A percentile compares a stretch with the other conserved stretches of the same genome.
These are phyloP conservation scores for Trichophyton equinum DNA, from an alignment of 2,329 filamentous ascomycete genomes.

Conservation along the genomic window DNA sequence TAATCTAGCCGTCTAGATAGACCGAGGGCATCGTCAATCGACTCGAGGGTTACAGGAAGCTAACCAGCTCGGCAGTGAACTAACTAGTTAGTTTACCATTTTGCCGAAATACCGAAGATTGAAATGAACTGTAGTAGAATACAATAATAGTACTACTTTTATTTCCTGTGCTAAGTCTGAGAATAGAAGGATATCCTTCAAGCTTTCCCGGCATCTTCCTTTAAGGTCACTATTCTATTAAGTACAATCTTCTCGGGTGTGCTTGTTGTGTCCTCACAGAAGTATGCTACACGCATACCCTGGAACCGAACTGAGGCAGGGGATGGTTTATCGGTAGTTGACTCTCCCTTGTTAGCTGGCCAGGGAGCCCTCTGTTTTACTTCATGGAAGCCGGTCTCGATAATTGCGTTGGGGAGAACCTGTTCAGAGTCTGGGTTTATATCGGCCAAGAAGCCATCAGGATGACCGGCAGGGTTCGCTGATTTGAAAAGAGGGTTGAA, in stretches of 20 bases:
- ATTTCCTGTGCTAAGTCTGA: background rate
- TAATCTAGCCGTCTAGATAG: too few species aligned
- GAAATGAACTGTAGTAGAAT: background rate
- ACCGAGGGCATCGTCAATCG: too few species aligned
- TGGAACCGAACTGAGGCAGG: conserved; percentile 78
- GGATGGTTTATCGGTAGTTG: conserved; percentile 29
- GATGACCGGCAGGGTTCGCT: conserved; percentile 63
- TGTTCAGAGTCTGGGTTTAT: conserved; percentile 75
- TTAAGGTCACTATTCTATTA: conserved; percentile 83
- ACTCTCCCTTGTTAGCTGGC: conserved; percentile 40
- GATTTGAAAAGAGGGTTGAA: conserved; percentile 79
- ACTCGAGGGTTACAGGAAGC: too few species aligned
- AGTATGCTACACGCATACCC: conserved; percentile 78
- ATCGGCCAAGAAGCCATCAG: conserved; percentile 70
- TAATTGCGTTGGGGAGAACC: conserved; percentile 62
- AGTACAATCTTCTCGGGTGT: conserved; percentile 69
- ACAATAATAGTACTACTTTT: background rate
- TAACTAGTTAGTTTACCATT: too few species aligned
- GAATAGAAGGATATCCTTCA: background rate
- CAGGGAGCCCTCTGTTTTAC: conserved; percentile 62
- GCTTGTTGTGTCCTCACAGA: conserved; percentile 64
- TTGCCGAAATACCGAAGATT: too few species aligned
- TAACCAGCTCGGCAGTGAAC: too few species aligned
- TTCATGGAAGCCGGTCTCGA: conserved; percentile 74
- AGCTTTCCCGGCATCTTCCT: conserved; percentile 52